These are phyloP conservation scores for Colletotrichum ledebouriae DNA, from an alignment of 2,329 filamentous ascomycete species.

Conservation along the genomic window DNA sequence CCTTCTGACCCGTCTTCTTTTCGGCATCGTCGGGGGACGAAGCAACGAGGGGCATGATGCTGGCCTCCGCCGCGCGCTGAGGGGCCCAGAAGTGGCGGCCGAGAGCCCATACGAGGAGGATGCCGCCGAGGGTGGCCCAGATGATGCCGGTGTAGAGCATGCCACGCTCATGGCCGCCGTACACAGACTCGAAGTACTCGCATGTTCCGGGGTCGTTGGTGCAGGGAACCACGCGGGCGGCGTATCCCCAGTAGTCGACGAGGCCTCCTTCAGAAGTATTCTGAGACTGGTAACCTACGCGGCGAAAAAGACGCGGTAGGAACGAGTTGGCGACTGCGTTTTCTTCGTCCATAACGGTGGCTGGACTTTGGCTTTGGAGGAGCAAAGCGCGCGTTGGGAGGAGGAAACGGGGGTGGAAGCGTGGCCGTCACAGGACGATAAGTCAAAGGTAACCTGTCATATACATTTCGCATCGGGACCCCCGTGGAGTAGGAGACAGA, in stretches of 20 bases:
- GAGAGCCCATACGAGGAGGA: conserved; percentile 60
- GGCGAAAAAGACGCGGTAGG: not conserved
- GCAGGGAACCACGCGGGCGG: conserved; percentile 60
- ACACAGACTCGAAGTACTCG: conserved; percentile 65
- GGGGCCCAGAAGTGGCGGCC: conserved; percentile 44
- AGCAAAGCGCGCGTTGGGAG: not conserved
- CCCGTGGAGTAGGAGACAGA: too few relatives aligned
- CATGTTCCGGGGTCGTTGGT: conserved; percentile 62
- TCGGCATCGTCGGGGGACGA: not conserved
- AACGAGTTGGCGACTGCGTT: not conserved
- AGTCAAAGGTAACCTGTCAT: not conserved
- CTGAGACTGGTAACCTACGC: conserved; percentile 47
- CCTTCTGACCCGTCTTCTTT: not conserved
- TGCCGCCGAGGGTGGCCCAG: conserved; percentile 60
- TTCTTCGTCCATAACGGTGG: not conserved
- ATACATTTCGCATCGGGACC: not conserved
- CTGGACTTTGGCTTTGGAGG: not conserved
- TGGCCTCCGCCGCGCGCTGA: not conserved
- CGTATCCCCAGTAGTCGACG: conserved; percentile 63
- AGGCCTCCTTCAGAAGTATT: conserved; percentile 53
- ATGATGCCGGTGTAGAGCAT: conserved; percentile 66
- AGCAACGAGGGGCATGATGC: not conserved
- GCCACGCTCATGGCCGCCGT: conserved; percentile 61
- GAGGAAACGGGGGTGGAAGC: not conserved
- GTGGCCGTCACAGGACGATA: too few relatives aligned